Evolutionary conservation across 495 filamentous ascomycete species (phyloP), one percentile per base, ranked within the genome.

Genomic region (Glutinoglossum americanum): DNA sequence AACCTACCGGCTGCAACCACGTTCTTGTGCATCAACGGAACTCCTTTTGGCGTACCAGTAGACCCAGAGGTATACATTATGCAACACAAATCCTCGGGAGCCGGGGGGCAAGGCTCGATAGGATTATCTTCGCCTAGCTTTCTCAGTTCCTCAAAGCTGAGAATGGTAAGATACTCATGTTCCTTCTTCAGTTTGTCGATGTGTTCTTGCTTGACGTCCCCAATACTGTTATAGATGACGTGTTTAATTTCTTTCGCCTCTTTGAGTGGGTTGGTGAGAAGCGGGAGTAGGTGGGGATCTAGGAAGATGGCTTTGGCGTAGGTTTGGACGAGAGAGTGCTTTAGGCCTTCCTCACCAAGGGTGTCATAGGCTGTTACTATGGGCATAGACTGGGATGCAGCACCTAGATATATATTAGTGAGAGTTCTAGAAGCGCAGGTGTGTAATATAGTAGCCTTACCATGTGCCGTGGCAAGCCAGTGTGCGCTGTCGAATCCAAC

Each of bases 1-100:
- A 21, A 73, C 82, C 70, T 74, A 87, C 85, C 81, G 54, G 90
- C 83, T 62, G 86, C 90, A 63, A 98, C 74, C 21, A 98, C 87
- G 64, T 89, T 85, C 57, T 73, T 84, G 68, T 98, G 92, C 63
- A 82, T 92, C 62, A 98, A 70, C 32, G 88, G 81, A 28, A 98
- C 92, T 70, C 92, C 92, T 76, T 97, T 98, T 37, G 92, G 92
- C 0, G 89, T 79, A 54, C 92, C 92, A 4, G 92, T 98, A n/a
- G 90, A 94, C 47, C 92, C 92, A 32, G 92, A 97, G 1, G 92
- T 98, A 74, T 97, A 98, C 92, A 98, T 98, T 69, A 98, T 94
- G 67, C 92, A 95, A 76, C 85, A 92, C 13, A 98, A 78, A 67
- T 95, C 90, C 54, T 95, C 86, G 1, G 86, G 76, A 27, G 73